A percentile compares a stretch with the other conserved stretches of the same genome.
Evolutionary conservation across 1,284 basidiomycete genomes (phyloP).

Genomic region (Cutaneotrichosporon mucoides): DNA sequence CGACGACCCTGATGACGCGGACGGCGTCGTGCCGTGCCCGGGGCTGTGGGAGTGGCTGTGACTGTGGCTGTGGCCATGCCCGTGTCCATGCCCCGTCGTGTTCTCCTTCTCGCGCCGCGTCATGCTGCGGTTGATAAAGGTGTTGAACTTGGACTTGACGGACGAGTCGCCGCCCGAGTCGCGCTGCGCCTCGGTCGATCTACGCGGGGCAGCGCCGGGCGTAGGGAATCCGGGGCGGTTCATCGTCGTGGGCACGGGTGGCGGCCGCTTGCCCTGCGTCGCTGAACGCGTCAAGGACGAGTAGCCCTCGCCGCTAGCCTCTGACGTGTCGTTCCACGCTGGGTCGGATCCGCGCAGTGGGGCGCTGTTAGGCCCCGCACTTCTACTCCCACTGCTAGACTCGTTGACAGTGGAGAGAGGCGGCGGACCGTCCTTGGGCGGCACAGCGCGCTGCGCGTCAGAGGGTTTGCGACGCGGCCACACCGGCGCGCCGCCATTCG

Average conservation of each 20-base stretch:
- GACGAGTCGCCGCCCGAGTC: neutral
- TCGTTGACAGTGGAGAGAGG: neutral
- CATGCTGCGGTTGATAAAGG: neutral
- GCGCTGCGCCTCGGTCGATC: neutral
- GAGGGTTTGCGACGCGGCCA: neutral
- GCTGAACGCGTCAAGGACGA: neutral
- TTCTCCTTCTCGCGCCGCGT: neutral
- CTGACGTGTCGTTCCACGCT: neutral
- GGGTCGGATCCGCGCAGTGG: neutral
- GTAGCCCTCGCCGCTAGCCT: too few relatives aligned
- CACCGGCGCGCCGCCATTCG: neutral
- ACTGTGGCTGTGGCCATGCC: neutral
- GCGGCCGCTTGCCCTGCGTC: conserved; percentile 1
- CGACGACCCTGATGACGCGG: too few relatives aligned
- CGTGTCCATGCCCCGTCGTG: neutral
- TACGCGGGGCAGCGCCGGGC: neutral
- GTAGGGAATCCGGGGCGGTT: conserved; percentile 19
- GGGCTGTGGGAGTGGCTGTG: too few relatives aligned
- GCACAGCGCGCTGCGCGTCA: neutral
- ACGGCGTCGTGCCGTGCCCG: too few relatives aligned
- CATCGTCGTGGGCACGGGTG: conserved; percentile 21
- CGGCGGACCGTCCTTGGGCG: neutral
- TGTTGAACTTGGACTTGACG: conserved; percentile 4
- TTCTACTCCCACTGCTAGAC: neutral
- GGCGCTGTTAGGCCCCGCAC: neutral